Evolutionary conservation across 495 filamentous ascomycete species (phyloP).

Genomic region (Lepraria neglecta): DNA sequence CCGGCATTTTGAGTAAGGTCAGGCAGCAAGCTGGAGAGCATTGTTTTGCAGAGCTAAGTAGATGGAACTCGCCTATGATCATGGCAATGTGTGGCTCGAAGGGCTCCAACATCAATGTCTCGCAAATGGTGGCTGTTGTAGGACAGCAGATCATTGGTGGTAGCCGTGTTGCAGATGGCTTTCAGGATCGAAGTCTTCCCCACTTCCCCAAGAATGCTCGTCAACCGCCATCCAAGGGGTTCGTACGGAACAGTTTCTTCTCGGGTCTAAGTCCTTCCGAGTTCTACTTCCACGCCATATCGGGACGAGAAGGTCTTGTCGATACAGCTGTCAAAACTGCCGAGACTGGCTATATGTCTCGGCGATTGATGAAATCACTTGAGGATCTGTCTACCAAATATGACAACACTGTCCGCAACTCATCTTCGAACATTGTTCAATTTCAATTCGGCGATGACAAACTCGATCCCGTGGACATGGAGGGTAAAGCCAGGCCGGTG

Average conservation of each 20-base stretch:
- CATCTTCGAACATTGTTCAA: slow-evolving; percentile 76
- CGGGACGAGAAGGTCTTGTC: slow-evolving; percentile 94
- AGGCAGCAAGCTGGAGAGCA: slow-evolving; percentile 84
- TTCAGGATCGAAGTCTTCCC: slow-evolving; percentile 88
- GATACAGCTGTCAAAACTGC: slow-evolving; percentile 99
- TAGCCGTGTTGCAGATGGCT: slow-evolving; percentile 89
- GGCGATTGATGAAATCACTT: slow-evolving; percentile 93
- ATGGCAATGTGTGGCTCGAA: slow-evolving; percentile 98
- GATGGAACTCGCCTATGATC: slow-evolving; percentile 86
- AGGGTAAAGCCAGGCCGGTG: slow-evolving; percentile 86
- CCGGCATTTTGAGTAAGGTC: slow-evolving; percentile 84
- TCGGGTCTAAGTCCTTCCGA: slow-evolving; percentile 83
- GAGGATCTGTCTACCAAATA: slow-evolving; percentile 91
- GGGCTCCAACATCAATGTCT: slow-evolving; percentile 93
- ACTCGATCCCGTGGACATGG: slow-evolving; percentile 95
- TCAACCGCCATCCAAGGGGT: slow-evolving; percentile 88
- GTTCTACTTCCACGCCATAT: slow-evolving; percentile 97
- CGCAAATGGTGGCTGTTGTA: slow-evolving; percentile 96
- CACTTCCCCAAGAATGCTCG: slow-evolving; percentile 93
- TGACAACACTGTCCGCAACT: slow-evolving; percentile 90
- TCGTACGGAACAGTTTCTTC: slow-evolving; percentile 96
- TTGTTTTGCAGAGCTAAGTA: slow-evolving; percentile 83
- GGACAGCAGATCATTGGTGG: slow-evolving; percentile 96
- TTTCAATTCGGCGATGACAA: slow-evolving; percentile 96
- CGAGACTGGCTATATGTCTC: slow-evolving; percentile 98